Evolutionary conservation across 768 basidiomycete species (phyloP).

Genomic region (Auriscalpium microsporum): DNA sequence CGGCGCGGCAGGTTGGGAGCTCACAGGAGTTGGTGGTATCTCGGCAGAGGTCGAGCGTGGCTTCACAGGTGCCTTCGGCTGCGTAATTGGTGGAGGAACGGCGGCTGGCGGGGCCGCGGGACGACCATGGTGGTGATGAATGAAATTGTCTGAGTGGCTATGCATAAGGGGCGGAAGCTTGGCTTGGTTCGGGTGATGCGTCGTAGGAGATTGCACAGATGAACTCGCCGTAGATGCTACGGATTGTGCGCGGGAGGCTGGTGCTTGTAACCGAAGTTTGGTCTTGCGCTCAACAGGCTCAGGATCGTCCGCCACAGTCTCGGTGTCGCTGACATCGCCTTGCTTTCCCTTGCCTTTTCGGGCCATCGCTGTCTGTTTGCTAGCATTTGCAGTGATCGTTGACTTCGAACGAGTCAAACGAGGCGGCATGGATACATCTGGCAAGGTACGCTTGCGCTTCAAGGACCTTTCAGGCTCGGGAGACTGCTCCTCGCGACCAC

Average conservation of each 20-base stretch:
- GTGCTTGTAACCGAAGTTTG: slow-evolving; percentile 27
- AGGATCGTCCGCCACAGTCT: slow-evolving; percentile 18
- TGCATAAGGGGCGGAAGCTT: slow-evolving; percentile 19
- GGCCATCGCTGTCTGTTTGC: slow-evolving; percentile 29
- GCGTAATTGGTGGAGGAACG: background rate
- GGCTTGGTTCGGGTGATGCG: slow-evolving; percentile 5
- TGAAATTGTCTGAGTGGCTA: slow-evolving; percentile 16
- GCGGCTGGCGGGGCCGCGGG: slow-evolving; percentile 5
- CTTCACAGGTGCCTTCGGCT: background rate
- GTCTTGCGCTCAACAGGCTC: slow-evolving; percentile 32
- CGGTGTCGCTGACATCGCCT: slow-evolving; percentile 3
- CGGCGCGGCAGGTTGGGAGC: slow-evolving; percentile 5
- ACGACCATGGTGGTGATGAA: slow-evolving; percentile 23
- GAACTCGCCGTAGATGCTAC: slow-evolving; percentile 27
- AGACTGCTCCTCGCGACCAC: too few relatives aligned
- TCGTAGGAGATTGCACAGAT: slow-evolving; percentile 18
- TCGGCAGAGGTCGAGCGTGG: slow-evolving; percentile 8
- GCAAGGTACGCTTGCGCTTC: slow-evolving; percentile 21
- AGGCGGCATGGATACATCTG: slow-evolving; percentile 1
- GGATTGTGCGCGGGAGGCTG: slow-evolving; percentile 36
- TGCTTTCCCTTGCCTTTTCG: slow-evolving; percentile 10
- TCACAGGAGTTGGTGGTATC: background rate
- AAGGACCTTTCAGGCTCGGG: background rate
- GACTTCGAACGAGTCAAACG: slow-evolving; percentile 20
- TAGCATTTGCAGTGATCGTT: slow-evolving; percentile 3